Conservation (phyloP, 345 rosid genomes). For the Lepidium didymum region DNA sequence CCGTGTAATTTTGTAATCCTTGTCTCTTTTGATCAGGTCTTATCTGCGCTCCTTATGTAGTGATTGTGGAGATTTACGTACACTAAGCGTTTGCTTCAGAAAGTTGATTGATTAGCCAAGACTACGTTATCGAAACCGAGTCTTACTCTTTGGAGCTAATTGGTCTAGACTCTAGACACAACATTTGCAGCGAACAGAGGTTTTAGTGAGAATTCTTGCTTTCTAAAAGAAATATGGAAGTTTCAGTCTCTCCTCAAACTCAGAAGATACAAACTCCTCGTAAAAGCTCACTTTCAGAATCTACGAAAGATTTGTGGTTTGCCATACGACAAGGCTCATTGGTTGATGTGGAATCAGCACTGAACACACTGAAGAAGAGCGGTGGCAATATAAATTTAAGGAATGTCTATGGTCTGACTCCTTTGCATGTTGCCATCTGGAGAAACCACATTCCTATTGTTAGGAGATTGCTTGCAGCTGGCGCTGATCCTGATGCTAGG, state of each 20-base stretch:
- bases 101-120: not conserved
- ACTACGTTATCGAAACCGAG: not conserved
- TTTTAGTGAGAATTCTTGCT: not conserved
- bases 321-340: conserved; percentile 73
- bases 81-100: not conserved
- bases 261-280: conserved; percentile 55
- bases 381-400: conserved; percentile 74
- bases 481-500: conserved; percentile 98
- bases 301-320: conserved; percentile 71
- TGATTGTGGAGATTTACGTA: not conserved
- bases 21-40: conserved; percentile 6
- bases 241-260: conserved; percentile 49
- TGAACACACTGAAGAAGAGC: conserved; percentile 63
- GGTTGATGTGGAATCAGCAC: conserved; percentile 70
- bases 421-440: conserved; percentile 89
- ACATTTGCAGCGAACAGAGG: not conserved
- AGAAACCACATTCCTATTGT: conserved; percentile 90
- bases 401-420: conserved; percentile 71
- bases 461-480: conserved; percentile 81
- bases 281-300: conserved; percentile 34
- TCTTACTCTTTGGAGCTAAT: not conserved
- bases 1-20: not conserved
- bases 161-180: not conserved
- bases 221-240: conserved; percentile 38
- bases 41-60: not conserved